phyloP scores from a whole-genome alignment of 2,329 filamentous ascomycete species.

The Penicillium concentricum region DNA sequence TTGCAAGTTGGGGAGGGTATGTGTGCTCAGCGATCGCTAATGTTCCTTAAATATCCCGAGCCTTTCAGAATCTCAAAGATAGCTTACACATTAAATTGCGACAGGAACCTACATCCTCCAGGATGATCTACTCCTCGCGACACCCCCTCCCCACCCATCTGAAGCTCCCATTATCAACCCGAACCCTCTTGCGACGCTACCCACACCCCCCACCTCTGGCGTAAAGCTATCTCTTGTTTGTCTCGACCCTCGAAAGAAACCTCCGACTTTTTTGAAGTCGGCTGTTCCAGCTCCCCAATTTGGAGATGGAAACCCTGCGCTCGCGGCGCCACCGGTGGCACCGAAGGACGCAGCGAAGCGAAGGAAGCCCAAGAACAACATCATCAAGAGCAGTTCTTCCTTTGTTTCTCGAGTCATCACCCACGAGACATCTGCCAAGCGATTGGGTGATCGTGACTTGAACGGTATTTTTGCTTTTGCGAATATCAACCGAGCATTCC shows the following conservation, averaged over 20 bases:
- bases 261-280: constrained; percentile 39
- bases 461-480: constrained; percentile 88
- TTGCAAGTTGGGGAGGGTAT: constrained; percentile 90
- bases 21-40: constrained; percentile 7
- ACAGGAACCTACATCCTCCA: constrained; percentile 84
- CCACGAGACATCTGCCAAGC: constrained; percentile 76
- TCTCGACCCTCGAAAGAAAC: constrained; percentile 60
- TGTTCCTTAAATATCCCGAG: not conserved
- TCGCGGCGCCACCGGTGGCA: constrained; percentile 55
- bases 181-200: constrained; percentile 84
- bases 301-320: constrained; percentile 78
- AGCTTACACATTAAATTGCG: constrained; percentile 23
- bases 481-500: constrained; percentile 91
- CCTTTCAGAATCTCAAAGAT: not conserved
- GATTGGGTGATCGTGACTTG: constrained; percentile 71
- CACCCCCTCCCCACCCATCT: constrained; percentile 90
- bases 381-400: constrained; percentile 96
- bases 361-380: constrained; percentile 95
- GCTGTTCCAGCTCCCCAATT: constrained; percentile 63
- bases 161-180: constrained; percentile 83
- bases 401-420: constrained; percentile 97
- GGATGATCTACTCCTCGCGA: constrained; percentile 89
- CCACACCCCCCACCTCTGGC: constrained; percentile 78
- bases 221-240: constrained; percentile 79
- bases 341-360: constrained; percentile 70